A percentile compares a stretch with the other conserved stretches of the same genome.
These are phyloP conservation scores for Sicyos baderoa DNA, from an alignment of 306 rosid genomes.

Conservation along the genomic window DNA sequence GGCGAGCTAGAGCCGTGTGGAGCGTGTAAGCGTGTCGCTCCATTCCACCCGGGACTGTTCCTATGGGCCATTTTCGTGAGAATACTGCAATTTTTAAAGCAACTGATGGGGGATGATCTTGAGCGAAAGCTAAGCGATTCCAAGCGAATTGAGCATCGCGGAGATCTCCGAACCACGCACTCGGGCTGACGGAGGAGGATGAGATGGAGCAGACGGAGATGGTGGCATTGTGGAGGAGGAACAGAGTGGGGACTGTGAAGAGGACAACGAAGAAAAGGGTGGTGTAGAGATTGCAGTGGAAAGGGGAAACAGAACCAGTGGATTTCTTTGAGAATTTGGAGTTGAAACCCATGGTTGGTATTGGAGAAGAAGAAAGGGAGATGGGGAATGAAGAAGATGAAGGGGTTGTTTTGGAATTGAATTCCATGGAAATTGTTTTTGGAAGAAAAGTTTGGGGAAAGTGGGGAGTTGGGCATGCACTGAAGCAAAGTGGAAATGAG, in stretches of 20 bases:
- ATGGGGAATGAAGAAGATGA: constrained; percentile 7
- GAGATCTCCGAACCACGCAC: constrained; percentile 71
- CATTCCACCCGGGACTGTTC: constrained; percentile 88
- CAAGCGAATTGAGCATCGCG: constrained; percentile 62
- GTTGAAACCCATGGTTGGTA: constrained; percentile 52
- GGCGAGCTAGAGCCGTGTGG: constrained; percentile 64
- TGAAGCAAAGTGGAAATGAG: constrained; percentile 34
- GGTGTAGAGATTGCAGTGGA: constrained; percentile 45
- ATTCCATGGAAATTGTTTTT: constrained; percentile 20
- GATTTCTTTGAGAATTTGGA: constrained; percentile 41
- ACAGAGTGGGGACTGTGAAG: constrained; percentile 58
- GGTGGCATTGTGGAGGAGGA: constrained; percentile 57
- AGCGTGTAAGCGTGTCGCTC: constrained; percentile 89
- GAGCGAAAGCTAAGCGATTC: constrained; percentile 55
- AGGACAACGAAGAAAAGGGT: constrained; percentile 67
- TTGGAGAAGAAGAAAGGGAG: neutral
- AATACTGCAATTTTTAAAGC: constrained; percentile 73
- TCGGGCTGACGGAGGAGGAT: constrained; percentile 19
- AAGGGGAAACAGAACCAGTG: constrained; percentile 26
- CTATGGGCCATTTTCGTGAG: constrained; percentile 87
- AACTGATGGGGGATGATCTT: constrained; percentile 28
- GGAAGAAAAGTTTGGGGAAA: constrained; percentile 21
- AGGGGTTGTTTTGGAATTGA: neutral
- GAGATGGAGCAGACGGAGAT: constrained; percentile 47
- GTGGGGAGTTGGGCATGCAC: constrained; percentile 39